Percentiles rank a stretch among this genome's conserved stretches.
phyloP scores from a whole-genome alignment of 306 rosid species.

The Cucumis melo region DNA sequence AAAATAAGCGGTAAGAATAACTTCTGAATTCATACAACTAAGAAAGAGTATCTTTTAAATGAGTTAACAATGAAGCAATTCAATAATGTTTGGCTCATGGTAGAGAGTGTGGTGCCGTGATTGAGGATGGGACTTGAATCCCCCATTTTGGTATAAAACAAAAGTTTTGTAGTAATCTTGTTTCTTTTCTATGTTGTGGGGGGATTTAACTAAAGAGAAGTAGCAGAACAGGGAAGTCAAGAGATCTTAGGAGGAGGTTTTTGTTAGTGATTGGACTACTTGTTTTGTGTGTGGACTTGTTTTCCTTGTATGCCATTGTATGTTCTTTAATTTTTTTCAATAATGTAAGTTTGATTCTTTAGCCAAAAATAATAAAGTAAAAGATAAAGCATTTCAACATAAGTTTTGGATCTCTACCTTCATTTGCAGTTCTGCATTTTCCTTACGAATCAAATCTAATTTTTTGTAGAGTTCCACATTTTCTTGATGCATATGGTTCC shows the following conservation, averaged over 20 bases:
- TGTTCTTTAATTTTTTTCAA: background rate
- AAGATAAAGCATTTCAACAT: background rate
- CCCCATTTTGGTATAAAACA: background rate
- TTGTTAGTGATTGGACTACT: background rate
- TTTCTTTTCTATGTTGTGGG: background rate
- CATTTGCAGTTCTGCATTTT: constrained; percentile 41
- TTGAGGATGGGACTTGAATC: background rate
- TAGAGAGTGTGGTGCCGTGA: background rate
- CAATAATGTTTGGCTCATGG: background rate
- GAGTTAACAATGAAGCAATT: background rate
- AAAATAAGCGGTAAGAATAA: background rate
- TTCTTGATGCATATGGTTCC: constrained; percentile 37
- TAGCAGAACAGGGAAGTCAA: background rate
- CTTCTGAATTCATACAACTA: background rate
- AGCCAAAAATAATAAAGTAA: too few relatives aligned
- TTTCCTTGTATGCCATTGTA: too few relatives aligned
- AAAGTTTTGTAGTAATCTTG: background rate
- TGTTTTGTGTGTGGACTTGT: background rate
- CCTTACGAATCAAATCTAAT: constrained; percentile 30
- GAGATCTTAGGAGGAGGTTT: background rate
- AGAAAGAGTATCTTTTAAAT: background rate
- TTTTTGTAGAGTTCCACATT: constrained; percentile 36
- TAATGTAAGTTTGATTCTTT: background rate
- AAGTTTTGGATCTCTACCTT: constrained; percentile 25
- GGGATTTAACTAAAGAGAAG: background rate